These are phyloP conservation scores for Globisporangium yorkense DNA, from an alignment of 352 stramenopile species.

Conservation along the genomic window DNA sequence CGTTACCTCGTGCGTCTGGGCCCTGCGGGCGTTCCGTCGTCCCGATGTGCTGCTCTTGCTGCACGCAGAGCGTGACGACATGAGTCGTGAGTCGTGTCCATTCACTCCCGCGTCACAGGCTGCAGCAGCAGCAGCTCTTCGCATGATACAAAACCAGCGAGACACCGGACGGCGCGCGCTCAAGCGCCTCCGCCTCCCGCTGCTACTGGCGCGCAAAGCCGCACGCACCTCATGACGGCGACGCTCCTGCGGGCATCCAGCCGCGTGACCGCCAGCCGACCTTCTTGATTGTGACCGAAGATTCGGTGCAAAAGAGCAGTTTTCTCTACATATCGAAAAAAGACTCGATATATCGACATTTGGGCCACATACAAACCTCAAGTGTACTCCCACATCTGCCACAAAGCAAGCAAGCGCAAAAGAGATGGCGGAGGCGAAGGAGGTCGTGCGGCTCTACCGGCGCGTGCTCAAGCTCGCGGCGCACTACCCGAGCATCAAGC, in stretches of 20 bases:
- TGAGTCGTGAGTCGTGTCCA: not conserved
- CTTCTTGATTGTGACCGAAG: constrained; percentile 6
- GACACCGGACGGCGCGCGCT: too few relatives aligned
- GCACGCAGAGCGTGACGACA: not conserved
- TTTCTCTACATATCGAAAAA: not conserved
- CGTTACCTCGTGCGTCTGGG: constrained; percentile 10
- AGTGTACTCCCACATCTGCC: not conserved
- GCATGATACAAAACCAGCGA: not conserved
- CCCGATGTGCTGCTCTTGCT: constrained; percentile 15
- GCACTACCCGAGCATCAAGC: constrained; percentile 83
- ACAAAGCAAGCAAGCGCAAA: constrained; percentile 4
- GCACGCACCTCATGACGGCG: constrained; percentile 39
- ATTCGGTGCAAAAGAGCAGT: not conserved
- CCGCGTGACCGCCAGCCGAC: not conserved
- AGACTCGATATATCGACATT: not conserved
- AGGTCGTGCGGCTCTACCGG: constrained; percentile 76
- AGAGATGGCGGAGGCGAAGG: constrained; percentile 32
- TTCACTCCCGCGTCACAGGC: too few relatives aligned
- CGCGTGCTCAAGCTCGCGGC: constrained; percentile 80
- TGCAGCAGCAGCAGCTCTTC: not conserved
- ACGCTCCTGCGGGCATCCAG: constrained; percentile 11
- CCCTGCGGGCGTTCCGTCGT: constrained; percentile 8
- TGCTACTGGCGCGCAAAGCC: too few relatives aligned
- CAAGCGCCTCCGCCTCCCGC: too few relatives aligned
- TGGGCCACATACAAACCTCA: not conserved